These are phyloP conservation scores for Candida buenavistaensis DNA, from an alignment of 1,139 yeast species.

Conservation along the genomic window DNA sequence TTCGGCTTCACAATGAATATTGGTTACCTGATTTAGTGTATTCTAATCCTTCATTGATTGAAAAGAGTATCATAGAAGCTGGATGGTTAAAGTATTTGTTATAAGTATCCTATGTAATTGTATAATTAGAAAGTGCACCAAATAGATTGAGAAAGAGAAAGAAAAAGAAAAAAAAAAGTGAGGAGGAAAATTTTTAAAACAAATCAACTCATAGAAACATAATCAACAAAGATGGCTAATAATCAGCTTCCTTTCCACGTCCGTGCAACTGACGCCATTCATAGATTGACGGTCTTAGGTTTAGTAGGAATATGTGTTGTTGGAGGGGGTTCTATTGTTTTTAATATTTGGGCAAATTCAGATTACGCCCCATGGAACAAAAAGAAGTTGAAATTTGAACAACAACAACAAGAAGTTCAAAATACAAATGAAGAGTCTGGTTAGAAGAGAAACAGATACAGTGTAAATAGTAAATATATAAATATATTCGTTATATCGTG, in stretches of 20 bases:
- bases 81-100: slow-evolving; percentile 44
- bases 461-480: slow-evolving; percentile 5
- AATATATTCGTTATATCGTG: not conserved
- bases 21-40: slow-evolving; percentile 47
- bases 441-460: not conserved
- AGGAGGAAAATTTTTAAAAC: slow-evolving; percentile 1
- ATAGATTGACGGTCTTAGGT: slow-evolving; percentile 77
- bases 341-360: slow-evolving; percentile 61
- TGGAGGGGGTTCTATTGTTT: slow-evolving; percentile 58
- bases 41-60: slow-evolving; percentile 43
- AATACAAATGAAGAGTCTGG: slow-evolving; percentile 23
- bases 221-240: slow-evolving; percentile 19
- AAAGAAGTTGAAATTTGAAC: slow-evolving; percentile 39
- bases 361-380: slow-evolving; percentile 46
- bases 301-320: slow-evolving; percentile 61
- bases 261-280: slow-evolving; percentile 74
- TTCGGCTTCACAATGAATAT: slow-evolving; percentile 37
- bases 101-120: slow-evolving; percentile 17
- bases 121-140: not conserved
- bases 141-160: not conserved
- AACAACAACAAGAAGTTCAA: slow-evolving; percentile 33
- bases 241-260: slow-evolving; percentile 44
- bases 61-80: slow-evolving; percentile 32
- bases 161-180: slow-evolving; percentile 4
- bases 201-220: not conserved